phyloP scores from a whole-genome alignment of 176 grass and related monocot species.

The Oryza australiensis region DNA sequence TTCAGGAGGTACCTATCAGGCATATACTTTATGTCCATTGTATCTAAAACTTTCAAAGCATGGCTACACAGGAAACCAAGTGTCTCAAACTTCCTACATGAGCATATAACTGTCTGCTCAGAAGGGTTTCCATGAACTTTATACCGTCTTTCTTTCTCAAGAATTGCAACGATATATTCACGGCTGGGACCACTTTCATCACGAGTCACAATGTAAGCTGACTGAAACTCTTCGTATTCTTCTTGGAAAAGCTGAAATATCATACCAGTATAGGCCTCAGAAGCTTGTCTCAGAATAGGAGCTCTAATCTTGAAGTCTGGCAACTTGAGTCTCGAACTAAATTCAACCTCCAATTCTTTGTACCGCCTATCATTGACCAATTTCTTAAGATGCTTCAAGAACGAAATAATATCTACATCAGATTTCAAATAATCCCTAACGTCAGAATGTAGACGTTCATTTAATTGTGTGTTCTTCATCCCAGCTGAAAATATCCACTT shows the following conservation, averaged over 20 bases:
- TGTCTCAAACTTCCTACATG: constrained; percentile 65
- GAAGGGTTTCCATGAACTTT: constrained; percentile 58
- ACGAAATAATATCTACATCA: constrained; percentile 43
- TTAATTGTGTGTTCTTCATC: constrained; percentile 55
- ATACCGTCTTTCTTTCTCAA: constrained; percentile 46
- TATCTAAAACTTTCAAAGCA: constrained; percentile 68
- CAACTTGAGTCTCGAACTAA: constrained; percentile 49
- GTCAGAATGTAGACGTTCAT: constrained; percentile 43
- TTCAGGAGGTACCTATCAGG: constrained; percentile 59
- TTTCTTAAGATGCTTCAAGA: constrained; percentile 49
- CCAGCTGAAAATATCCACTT: constrained; percentile 64
- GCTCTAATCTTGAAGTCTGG: constrained; percentile 59
- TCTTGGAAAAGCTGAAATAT: constrained; percentile 72
- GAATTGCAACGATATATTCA: constrained; percentile 60
- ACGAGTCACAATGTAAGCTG: constrained; percentile 57
- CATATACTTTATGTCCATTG: constrained; percentile 70
- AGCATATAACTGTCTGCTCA: constrained; percentile 56
- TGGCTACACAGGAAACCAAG: constrained; percentile 64
- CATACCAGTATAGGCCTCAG: constrained; percentile 53
- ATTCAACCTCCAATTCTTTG: constrained; percentile 54
- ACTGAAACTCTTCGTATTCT: constrained; percentile 68
- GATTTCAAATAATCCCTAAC: constrained; percentile 48
- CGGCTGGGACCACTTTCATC: constrained; percentile 40
- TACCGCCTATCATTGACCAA: constrained; percentile 50
- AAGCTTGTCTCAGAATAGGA: constrained; percentile 60